phyloP scores from a whole-genome alignment of 2,329 filamentous ascomycete genomes.

The Helminthosporium solani region DNA sequence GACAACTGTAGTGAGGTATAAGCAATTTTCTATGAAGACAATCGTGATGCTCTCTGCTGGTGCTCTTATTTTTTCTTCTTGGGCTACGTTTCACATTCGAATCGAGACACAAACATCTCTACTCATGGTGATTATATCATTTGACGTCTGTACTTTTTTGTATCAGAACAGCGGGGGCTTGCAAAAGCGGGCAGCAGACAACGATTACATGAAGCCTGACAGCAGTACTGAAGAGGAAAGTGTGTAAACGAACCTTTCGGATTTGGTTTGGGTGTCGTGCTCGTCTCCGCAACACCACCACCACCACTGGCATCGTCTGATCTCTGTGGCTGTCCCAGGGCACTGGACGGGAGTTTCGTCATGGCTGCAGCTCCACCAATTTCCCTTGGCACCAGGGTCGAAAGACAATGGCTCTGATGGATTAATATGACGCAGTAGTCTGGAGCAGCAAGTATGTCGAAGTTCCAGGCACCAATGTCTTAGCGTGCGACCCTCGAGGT shows the following conservation, averaged over 20 bases:
- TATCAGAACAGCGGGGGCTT: not conserved
- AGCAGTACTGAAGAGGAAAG: not conserved
- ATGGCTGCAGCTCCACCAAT: not conserved
- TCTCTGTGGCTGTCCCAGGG: constrained; percentile 11
- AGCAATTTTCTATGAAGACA: constrained; percentile 16
- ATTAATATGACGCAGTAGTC: not conserved
- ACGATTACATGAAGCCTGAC: not conserved
- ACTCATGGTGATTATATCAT: not conserved
- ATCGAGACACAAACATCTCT: not conserved
- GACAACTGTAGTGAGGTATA: constrained; percentile 42
- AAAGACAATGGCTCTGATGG: too few relatives aligned
- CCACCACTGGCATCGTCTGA: constrained; percentile 19
- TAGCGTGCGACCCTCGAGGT: constrained; percentile 17
- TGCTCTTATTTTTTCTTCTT: not conserved
- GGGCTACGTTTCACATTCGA: not conserved
- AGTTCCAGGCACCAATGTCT: too few relatives aligned
- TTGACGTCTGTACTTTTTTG: not conserved
- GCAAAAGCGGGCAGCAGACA: not conserved
- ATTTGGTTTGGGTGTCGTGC: constrained; percentile 27
- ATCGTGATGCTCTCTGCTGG: not conserved
- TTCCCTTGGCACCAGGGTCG: too few relatives aligned
- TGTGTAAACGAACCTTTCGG: constrained; percentile 35
- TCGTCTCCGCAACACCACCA: constrained; percentile 22
- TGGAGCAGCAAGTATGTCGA: constrained; percentile 7
- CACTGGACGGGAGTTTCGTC: constrained; percentile 4